phyloP scores from a whole-genome alignment of 2,329 filamentous ascomycete genomes.

The Graphium sp. region DNA sequence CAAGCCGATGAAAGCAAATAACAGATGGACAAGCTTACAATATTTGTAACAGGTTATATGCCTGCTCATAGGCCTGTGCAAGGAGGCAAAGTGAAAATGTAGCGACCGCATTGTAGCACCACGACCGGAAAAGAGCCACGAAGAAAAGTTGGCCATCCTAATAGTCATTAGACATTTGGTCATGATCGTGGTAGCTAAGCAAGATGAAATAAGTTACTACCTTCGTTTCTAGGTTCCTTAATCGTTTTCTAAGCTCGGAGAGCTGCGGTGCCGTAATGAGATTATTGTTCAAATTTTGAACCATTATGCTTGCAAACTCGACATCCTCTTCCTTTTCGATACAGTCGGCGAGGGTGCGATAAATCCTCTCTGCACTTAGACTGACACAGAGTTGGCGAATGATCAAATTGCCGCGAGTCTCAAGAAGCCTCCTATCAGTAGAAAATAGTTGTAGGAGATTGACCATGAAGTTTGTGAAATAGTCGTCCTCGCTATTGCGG shows the following conservation, averaged over 20 bases:
- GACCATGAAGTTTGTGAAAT: slow-evolving; percentile 97
- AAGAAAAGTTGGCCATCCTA: slow-evolving; percentile 92
- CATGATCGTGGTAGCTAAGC: background rate
- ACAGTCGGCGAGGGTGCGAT: slow-evolving; percentile 86
- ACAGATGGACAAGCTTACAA: no score
- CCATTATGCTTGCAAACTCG: slow-evolving; percentile 98
- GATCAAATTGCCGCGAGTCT: slow-evolving; percentile 88
- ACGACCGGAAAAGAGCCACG: slow-evolving; percentile 82
- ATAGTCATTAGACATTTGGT: slow-evolving; percentile 4
- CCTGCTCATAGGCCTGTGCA: slow-evolving; percentile 94
- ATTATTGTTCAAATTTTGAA: slow-evolving; percentile 98
- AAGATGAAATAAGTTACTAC: slow-evolving; percentile 22
- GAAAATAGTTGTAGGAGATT: slow-evolving; percentile 90
- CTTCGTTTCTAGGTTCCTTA: slow-evolving; percentile 80
- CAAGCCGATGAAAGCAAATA: background rate
- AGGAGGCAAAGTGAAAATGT: slow-evolving; percentile 92
- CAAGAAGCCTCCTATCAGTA: slow-evolving; percentile 77
- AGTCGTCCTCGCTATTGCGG: slow-evolving; percentile 88
- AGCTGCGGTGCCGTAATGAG: slow-evolving; percentile 93
- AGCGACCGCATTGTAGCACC: slow-evolving; percentile 96
- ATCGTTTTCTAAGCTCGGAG: slow-evolving; percentile 72
- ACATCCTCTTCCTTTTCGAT: slow-evolving; percentile 96
- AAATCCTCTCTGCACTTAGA: slow-evolving; percentile 86
- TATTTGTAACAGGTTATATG: slow-evolving; percentile 87
- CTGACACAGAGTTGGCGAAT: slow-evolving; percentile 90